phyloP scores from a whole-genome alignment of 257 asterid genomes.

The Misopates orontium region DNA sequence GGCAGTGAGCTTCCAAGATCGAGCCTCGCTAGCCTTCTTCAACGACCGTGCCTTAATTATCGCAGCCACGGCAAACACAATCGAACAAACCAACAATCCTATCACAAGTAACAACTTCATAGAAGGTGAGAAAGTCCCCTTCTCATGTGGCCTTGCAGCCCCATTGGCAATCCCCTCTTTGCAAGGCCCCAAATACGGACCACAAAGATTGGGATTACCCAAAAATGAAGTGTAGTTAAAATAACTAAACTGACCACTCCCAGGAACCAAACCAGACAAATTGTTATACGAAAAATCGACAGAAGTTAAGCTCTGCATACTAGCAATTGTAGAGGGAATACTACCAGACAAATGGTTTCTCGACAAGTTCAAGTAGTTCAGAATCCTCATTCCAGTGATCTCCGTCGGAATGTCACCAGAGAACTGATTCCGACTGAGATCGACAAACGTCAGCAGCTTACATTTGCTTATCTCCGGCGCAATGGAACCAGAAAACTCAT shows the following conservation, averaged over 20 bases:
- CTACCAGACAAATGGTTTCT: constrained; percentile 70
- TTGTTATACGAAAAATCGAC: constrained; percentile 95
- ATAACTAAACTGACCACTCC: constrained; percentile 85
- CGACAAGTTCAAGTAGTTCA: constrained; percentile 84
- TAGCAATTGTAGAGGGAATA: constrained; percentile 73
- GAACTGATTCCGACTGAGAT: constrained; percentile 81
- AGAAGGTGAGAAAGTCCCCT: constrained; percentile 63
- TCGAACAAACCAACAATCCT: constrained; percentile 82
- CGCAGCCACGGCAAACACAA: constrained; percentile 86
- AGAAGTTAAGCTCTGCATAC: constrained; percentile 91
- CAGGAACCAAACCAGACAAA: constrained; percentile 88
- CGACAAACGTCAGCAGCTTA: constrained; percentile 76
- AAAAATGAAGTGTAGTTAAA: constrained; percentile 81
- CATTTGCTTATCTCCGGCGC: constrained; percentile 80
- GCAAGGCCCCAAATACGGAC: constrained; percentile 89
- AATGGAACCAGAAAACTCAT: constrained; percentile 63
- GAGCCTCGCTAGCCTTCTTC: constrained; percentile 77
- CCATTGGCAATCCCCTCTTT: constrained; percentile 61
- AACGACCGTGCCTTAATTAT: constrained; percentile 78
- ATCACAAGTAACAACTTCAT: constrained; percentile 84
- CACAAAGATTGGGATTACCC: constrained; percentile 89
- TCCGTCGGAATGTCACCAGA: constrained; percentile 80
- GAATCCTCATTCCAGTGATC: constrained; percentile 80
- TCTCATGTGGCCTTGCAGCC: constrained; percentile 51
- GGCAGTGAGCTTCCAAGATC: constrained; percentile 94